Evolutionary conservation across 768 basidiomycete species (phyloP).

Genomic region (Lentinula lateritia): DNA sequence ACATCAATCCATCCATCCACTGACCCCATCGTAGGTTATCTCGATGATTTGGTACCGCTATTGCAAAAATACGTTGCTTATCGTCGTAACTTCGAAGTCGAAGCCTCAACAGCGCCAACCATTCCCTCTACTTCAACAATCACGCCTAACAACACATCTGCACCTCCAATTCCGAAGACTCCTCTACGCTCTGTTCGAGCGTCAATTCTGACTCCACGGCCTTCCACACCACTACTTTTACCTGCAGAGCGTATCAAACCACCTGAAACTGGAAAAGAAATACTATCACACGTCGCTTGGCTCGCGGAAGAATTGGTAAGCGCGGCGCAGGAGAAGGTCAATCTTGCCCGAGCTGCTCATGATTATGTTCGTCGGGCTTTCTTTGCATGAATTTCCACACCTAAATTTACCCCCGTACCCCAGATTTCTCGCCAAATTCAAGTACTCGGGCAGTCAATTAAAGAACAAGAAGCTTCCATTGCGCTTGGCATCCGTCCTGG

Average conservation of each 20-base stretch:
- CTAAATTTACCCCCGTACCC: background rate
- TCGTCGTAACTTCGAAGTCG: constrained; percentile 2
- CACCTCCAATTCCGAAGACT: background rate
- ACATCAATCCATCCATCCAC: background rate
- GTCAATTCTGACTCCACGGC: background rate
- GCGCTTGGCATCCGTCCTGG: constrained; percentile 48
- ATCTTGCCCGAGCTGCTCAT: constrained; percentile 62
- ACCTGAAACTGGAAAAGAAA: constrained; percentile 36
- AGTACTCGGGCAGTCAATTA: constrained; percentile 70
- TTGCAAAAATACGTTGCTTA: constrained; percentile 41
- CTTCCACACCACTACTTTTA: constrained; percentile 11
- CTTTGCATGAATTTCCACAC: background rate
- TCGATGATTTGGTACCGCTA: constrained; percentile 33
- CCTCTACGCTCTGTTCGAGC: background rate
- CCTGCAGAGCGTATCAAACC: constrained; percentile 20
- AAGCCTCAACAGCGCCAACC: background rate
- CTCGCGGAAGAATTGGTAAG: constrained; percentile 56
- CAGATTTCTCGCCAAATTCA: constrained; percentile 80
- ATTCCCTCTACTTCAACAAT: background rate
- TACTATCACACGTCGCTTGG: constrained; percentile 55
- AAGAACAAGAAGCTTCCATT: constrained; percentile 52
- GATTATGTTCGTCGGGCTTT: constrained; percentile 49
- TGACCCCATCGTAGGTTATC: constrained; percentile 24
- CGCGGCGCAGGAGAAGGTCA: constrained; percentile 73
- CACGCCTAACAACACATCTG: background rate